Conservation (phyloP, 1,139 yeast species). For the Candida sp. region DNA sequence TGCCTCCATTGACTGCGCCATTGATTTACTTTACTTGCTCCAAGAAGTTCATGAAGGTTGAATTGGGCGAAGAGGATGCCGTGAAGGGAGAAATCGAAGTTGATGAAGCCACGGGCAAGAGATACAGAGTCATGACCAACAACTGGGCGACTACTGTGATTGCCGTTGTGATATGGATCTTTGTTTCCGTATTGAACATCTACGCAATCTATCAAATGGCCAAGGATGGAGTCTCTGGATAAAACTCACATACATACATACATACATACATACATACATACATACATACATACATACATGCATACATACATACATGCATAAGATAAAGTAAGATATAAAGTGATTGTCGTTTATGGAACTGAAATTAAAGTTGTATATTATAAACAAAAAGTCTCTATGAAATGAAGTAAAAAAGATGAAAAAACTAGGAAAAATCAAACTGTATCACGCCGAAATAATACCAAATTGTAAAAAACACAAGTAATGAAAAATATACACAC, state of each 20-base stretch:
- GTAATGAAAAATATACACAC: not conserved
- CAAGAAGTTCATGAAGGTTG: constrained; percentile 63
- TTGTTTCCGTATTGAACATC: constrained; percentile 65
- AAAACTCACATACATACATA: not conserved
- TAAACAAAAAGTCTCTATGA: not conserved
- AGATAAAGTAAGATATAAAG: not conserved
- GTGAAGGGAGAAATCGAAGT: constrained; percentile 11
- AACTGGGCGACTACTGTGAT: constrained; percentile 57
- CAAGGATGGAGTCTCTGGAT: constrained; percentile 36
- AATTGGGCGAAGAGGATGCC: constrained; percentile 23
- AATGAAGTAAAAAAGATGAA: not conserved
- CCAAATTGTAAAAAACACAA: not conserved
- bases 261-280: not conserved
- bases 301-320: not conserved
- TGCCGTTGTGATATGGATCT: constrained; percentile 62
- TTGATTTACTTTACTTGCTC: constrained; percentile 74
- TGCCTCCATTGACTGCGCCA: constrained; percentile 81
- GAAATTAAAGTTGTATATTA: not conserved
- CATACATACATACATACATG: not conserved
- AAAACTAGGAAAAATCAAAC: not conserved
- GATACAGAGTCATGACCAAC: constrained; percentile 58
- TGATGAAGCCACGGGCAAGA: constrained; percentile 15
- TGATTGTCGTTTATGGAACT: not conserved
- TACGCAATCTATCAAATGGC: constrained; percentile 74
- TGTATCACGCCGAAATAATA: not conserved